phyloP scores from a whole-genome alignment of 208 protist genomes.

The Leishmania tropica region DNA sequence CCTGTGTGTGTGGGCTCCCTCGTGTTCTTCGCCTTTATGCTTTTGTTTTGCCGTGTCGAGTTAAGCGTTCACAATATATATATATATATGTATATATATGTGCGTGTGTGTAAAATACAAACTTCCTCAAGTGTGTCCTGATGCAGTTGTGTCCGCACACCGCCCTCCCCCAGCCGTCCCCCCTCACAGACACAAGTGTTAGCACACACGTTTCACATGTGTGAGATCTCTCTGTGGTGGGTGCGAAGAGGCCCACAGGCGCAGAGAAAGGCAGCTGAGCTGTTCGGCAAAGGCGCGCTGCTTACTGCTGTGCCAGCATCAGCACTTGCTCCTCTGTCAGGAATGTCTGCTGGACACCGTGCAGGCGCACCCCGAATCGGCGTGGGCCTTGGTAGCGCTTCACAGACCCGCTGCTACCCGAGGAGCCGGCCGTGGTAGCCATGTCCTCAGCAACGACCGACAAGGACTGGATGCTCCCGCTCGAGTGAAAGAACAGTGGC shows the following conservation, averaged over 20 bases:
- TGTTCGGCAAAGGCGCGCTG: neutral
- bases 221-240: neutral
- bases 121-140: neutral
- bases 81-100: no score
- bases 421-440: conserved; percentile 25
- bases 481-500: conserved; percentile 40
- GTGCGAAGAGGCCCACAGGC: neutral
- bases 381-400: conserved; percentile 36
- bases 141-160: neutral
- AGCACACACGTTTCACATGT: neutral
- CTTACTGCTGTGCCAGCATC: conserved; percentile 29
- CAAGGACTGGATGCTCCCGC: conserved; percentile 31
- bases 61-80: neutral
- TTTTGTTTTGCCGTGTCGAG: neutral
- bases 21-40: neutral
- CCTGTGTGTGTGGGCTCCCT: neutral
- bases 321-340: conserved; percentile 59
- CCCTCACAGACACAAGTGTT: neutral
- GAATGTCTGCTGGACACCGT: conserved; percentile 55
- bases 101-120: no score
- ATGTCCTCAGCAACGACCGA: conserved; percentile 39
- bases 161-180: neutral
- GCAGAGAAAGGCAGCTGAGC: neutral
- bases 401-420: conserved; percentile 33
- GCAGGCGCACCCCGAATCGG: conserved; percentile 46